Evolutionary conservation across 306 rosid genomes (phyloP), one percentile per base, ranked within the genome.

Genomic region (Malus sieversii): DNA sequence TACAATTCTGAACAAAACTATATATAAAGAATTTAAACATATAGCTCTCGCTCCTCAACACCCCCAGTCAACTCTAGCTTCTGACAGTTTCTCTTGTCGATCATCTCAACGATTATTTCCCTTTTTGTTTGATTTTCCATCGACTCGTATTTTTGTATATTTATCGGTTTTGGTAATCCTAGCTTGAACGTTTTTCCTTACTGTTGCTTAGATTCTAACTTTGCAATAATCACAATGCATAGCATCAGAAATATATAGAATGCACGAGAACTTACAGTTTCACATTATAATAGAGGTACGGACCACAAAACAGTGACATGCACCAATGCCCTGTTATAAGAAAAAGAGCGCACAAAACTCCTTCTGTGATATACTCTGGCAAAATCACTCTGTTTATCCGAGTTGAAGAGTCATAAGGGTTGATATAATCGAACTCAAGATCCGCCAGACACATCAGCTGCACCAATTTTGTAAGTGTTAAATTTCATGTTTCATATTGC

Each of bases 361-460:
- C 97, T 83, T 92, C 88, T 11, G 75, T 33, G 66, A 85, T 85
- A 71, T 81, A 95, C 85, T 95, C 99, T 6, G 97, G 96, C 75
- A 92, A 22, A 60, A 90, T 75, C 74, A 89, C 93, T 62, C 2
- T 73, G 83, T 95, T 92, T 51, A 95, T 90, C 76, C 93, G 84
- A 33, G 77, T 46, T 27, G 99, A 83, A 55, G 91, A 88, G 68
- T 95, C 99, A 76, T 90, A 95, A 27, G 99, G 96, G 88, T 95
- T 95, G 84, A 90, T 88, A 75, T 92, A 89, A 84, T 95, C 99
- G 75, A 95, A 92, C 84, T 95, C 97, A 2, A 95, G 87, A 83
- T 95, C 99, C 30, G 97, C 99, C 59, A 92, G 84, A 85, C 97
- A 95, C 99, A 95, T 90, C 57, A 95, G 90, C 99, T 92, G 96